Evolutionary conservation across 139 green algal species (phyloP).

Genomic region (Axilococcus clingmanii): DNA sequence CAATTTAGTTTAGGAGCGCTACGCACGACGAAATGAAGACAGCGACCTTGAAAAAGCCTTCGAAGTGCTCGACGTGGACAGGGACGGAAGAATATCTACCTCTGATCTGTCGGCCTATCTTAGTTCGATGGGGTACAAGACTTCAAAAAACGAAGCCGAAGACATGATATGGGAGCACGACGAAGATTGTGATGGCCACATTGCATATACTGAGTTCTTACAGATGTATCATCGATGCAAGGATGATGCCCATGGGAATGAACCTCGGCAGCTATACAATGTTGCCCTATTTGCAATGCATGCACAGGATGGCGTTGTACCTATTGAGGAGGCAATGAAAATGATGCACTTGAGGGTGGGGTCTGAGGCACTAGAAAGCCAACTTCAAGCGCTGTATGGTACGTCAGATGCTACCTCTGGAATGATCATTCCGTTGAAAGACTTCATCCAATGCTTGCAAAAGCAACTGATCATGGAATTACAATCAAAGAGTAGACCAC

Average conservation of each 20-base stretch:
- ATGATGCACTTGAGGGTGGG: too few species aligned
- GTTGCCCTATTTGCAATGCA: slow-evolving; percentile 93
- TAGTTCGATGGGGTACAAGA: slow-evolving; percentile 53
- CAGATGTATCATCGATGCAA: neutral
- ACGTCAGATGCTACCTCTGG: too few species aligned
- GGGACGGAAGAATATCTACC: neutral
- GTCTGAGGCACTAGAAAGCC: too few species aligned
- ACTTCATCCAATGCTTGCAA: too few species aligned
- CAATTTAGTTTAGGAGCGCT: too few species aligned
- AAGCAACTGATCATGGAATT: neutral
- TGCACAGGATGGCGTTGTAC: slow-evolving; percentile 21
- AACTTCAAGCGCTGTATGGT: neutral
- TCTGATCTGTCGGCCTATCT: slow-evolving; percentile 69
- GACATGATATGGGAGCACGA: slow-evolving; percentile 99
- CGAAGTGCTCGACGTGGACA: too few species aligned
- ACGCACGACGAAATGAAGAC: too few species aligned
- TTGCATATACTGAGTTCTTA: slow-evolving; percentile 2
- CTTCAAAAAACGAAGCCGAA: slow-evolving; percentile 69
- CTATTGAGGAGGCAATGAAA: too few species aligned
- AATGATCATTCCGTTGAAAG: too few species aligned
- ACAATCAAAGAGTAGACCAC: neutral
- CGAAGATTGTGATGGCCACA: slow-evolving; percentile 70
- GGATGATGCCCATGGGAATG: slow-evolving; percentile 42
- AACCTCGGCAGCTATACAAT: slow-evolving; percentile 87
- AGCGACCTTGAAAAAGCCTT: too few species aligned